These are phyloP conservation scores for Scortechinia acanthostroma DNA, from an alignment of 2,329 filamentous ascomycete genomes.

Conservation along the genomic window DNA sequence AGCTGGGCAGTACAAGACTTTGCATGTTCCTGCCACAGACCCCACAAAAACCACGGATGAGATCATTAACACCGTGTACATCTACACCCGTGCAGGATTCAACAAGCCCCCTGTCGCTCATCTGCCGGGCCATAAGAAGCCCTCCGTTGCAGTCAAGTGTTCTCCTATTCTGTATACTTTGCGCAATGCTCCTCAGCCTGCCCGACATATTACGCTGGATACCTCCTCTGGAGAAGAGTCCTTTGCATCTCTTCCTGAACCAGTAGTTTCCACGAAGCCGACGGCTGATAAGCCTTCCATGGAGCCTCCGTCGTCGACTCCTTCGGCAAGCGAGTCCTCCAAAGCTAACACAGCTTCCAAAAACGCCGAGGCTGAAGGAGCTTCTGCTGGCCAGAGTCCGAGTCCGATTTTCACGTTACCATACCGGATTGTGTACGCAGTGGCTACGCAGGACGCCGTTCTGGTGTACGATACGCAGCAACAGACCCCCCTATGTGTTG, in stretches of 20 bases:
- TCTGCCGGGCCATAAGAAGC: slow-evolving; percentile 94
- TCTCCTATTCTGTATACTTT: slow-evolving; percentile 84
- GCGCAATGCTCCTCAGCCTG: slow-evolving; percentile 59
- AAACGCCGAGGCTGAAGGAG: slow-evolving; percentile 34
- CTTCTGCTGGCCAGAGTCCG: slow-evolving; percentile 39
- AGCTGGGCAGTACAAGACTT: slow-evolving; percentile 86
- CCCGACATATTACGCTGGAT: slow-evolving; percentile 88
- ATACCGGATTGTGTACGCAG: slow-evolving; percentile 92
- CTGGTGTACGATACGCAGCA: slow-evolving; percentile 96
- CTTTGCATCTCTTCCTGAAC: slow-evolving; percentile 77
- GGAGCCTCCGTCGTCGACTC: slow-evolving; percentile 38
- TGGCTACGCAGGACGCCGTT: slow-evolving; percentile 92
- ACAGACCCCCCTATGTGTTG: slow-evolving; percentile 82
- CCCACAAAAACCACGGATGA: slow-evolving; percentile 72
- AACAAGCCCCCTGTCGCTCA: slow-evolving; percentile 95
- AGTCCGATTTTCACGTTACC: slow-evolving; percentile 74
- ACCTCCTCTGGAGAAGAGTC: slow-evolving; percentile 81
- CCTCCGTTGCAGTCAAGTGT: slow-evolving; percentile 89
- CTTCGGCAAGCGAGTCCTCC: slow-evolving; percentile 42
- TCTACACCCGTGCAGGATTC: slow-evolving; percentile 91
- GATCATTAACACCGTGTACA: slow-evolving; percentile 93
- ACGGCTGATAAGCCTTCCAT: slow-evolving; percentile 79
- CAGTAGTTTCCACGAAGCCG: slow-evolving; percentile 52
- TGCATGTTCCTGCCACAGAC: slow-evolving; percentile 59
- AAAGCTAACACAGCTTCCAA: slow-evolving; percentile 46